phyloP scores from a whole-genome alignment of 768 basidiomycete species.

The Termitomyces sp. region DNA sequence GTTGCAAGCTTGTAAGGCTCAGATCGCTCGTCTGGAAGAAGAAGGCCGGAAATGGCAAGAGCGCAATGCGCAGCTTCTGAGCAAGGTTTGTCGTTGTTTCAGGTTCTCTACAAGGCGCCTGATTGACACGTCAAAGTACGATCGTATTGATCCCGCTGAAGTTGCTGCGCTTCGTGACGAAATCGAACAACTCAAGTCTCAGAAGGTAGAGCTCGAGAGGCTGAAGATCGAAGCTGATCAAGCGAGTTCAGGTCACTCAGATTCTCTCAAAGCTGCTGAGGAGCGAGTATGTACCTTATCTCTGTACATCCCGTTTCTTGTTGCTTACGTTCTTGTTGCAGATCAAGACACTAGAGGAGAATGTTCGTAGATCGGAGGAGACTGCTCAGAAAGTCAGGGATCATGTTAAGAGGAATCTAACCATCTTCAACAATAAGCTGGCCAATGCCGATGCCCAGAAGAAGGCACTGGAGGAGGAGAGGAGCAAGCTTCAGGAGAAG shows the following conservation, averaged over 20 bases:
- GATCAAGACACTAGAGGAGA: constrained; percentile 41
- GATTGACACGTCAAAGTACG: constrained; percentile 49
- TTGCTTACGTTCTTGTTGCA: constrained; percentile 18
- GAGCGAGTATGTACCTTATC: constrained; percentile 25
- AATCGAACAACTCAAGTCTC: constrained; percentile 48
- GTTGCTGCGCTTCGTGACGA: constrained; percentile 77
- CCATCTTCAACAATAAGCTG: constrained; percentile 29
- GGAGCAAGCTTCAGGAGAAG: constrained; percentile 34
- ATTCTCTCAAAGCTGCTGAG: constrained; percentile 23
- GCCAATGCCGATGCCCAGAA: constrained; percentile 35
- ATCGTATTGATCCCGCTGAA: constrained; percentile 85
- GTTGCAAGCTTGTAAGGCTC: constrained; percentile 63
- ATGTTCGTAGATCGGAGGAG: constrained; percentile 38
- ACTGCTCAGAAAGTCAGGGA: constrained; percentile 36
- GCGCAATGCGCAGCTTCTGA: constrained; percentile 74
- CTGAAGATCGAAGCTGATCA: constrained; percentile 19
- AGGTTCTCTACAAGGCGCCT: not conserved
- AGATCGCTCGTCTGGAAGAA: constrained; percentile 67
- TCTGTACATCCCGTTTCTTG: not conserved
- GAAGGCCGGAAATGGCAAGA: constrained; percentile 84
- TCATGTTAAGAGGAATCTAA: constrained; percentile 24
- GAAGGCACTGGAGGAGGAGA: constrained; percentile 34
- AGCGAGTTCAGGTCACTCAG: constrained; percentile 26
- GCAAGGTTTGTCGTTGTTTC: constrained; percentile 50
- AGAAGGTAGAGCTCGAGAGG: constrained; percentile 33